Evolutionary conservation across 2,329 filamentous ascomycete species (phyloP), one percentile per base, ranked within the genome.

Genomic region (Aspergillus pseudonomiae): DNA sequence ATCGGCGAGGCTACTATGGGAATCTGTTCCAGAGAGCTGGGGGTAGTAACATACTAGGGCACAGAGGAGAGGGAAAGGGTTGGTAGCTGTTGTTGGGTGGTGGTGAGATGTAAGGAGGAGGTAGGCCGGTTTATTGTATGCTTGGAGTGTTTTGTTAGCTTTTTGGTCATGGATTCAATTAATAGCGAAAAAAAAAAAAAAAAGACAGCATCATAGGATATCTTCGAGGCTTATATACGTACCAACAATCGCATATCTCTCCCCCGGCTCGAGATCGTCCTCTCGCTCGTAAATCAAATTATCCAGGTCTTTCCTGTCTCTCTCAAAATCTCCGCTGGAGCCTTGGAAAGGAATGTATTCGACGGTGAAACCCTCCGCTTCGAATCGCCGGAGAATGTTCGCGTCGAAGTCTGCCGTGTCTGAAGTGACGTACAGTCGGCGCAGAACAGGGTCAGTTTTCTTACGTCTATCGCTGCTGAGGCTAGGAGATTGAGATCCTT

Each of bases 161-260:
- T 45, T 46, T 28, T 46, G 14, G 62, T 60, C 54, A 50, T 57
- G 52, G 10, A 41, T 56, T 24, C 21, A 26, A 28, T 28, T 4
- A 28, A 28, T 28, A 28, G 5, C 26, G 5, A 28, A 28, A 28
- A 28, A 28, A 28, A 28, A 28, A 28, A 2, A 28, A 28, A 28
- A 5, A 28, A 1, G 5, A 28, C 26, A 28, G 5, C 26, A 28
- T 28, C 24, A 26, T 36, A 11, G 32, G 32, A 9, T 36, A 36
- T 16, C 14, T 36, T 36, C 21, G 26, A 19, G 26, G 21, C n/a
- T 11, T n/a, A 19, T 24, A 32, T 19, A 71, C 73, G 64, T 82
- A 88, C 85, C 85, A 73, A 88, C 82, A 68, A 89, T 83, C 6
- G 84, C 86, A 76, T 86, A 89, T 59, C 83, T 80, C 74, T 87